Conservation (phyloP, 2,329 filamentous ascomycete genomes). For the Curvularia hawaiiensis region DNA sequence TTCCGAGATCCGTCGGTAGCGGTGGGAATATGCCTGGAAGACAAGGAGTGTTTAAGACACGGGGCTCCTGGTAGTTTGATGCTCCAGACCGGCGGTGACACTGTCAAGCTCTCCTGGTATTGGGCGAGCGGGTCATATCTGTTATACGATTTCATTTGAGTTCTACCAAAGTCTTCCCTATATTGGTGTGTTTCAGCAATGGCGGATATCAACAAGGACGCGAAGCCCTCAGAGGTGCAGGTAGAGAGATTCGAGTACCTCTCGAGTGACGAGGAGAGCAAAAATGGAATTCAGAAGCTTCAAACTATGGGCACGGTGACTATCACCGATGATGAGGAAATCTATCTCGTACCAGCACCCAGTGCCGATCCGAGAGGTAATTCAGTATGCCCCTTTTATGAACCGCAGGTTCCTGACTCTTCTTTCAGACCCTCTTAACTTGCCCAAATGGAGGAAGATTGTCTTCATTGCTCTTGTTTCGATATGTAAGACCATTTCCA, state of each 20-base stretch:
- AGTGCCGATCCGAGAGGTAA: conserved; percentile 38
- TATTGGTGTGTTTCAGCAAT: neutral
- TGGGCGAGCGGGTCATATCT: conserved; percentile 1
- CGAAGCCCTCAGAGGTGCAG: conserved; percentile 12
- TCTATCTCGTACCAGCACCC: conserved; percentile 34
- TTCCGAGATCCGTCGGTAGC: neutral
- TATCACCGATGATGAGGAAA: conserved; percentile 33
- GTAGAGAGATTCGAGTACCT: conserved; percentile 23
- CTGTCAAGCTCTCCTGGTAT: neutral
- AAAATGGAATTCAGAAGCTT: conserved; percentile 10
- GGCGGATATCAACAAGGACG: conserved; percentile 9
- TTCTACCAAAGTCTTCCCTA: neutral
- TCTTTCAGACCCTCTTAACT: conserved; percentile 39
- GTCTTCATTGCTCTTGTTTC: conserved; percentile 35
- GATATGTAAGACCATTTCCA: conserved; percentile 23
- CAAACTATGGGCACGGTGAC: conserved; percentile 38
- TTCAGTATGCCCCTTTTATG: neutral
- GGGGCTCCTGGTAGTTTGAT: neutral
- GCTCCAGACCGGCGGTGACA: neutral
- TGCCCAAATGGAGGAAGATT: conserved; percentile 36
- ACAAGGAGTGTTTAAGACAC: neutral
- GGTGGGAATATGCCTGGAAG: neutral
- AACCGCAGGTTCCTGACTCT: neutral
- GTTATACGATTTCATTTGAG: neutral
- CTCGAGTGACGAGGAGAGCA: conserved; percentile 14